Evolutionary conservation across 192 early-diverging fungal genomes (phyloP), one percentile per base, ranked within the genome.

Genomic region (Lobulomyces angularis): DNA sequence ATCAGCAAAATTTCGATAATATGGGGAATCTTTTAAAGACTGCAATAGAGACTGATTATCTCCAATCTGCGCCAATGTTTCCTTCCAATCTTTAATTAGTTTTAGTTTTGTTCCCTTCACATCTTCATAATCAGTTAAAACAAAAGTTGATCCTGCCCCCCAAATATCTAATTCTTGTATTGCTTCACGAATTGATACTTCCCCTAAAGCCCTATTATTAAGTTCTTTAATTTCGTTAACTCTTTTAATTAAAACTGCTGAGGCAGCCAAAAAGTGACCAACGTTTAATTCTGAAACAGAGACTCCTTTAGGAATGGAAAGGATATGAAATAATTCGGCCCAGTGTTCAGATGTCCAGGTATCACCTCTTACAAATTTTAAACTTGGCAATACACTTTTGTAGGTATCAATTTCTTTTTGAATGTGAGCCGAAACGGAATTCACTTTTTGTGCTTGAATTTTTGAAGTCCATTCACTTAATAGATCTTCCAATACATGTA

Each of bases 11-110:
- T 60, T 44, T 32, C 63, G 63, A 50, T 61, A 74, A 41, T 72
- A 74, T 4, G 67, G 65, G 4, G 71, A 74, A 37, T 74, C 71
- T 57, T 74, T 74, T 9, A 74, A 41, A 3, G 68, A 72, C 25
- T 54, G 53, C 20, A 74, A 40, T 5, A 74, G 59, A 3, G 71
- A 74, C 37, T 67, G 69, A 47, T 72, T 74, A 41, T 74, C 71
- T 0, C 71, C 69, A 27, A 74, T 56, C 49, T 72, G 67, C 1
- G 71, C 65, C n/a, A 74, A 46, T 11, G 55, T 58, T 27, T 74
- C 71, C 46, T 69, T 74, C 71, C 71, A 74, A 18, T 74, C 71
- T 32, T 69, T 68, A 41, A 74, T 56, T 16, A 74, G 23, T 34
- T 59, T 51, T 9, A 74, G 18, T 5, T 43, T 43, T 0, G 44